Base-by-base conservation (phyloP, 768 basidiomycete species). In the Pisolithus marmoratus region DNA sequence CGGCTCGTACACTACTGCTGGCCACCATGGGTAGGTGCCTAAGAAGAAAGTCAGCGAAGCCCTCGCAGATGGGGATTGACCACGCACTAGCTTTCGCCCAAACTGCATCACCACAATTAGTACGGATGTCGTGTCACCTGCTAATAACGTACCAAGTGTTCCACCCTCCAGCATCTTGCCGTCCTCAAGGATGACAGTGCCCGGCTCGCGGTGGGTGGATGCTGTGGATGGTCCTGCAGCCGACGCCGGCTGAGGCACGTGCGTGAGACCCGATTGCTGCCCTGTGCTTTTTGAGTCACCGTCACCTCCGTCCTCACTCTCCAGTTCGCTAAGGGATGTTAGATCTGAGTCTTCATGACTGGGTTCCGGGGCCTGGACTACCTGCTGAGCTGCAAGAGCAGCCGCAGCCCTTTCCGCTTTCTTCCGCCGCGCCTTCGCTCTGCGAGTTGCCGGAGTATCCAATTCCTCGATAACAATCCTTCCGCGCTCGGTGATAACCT, bases 11-110 rank as follows among this genome's bases (percentile, higher is more conserved):
- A 94, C 78, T 8, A 88, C 82, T 8, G 85, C 93, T 38, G 93
- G 90, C 84, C 87, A 95, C 84, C 84, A 94, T 1, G 93, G 93
- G 59, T 75, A 94, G 0, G 83, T 78, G 34, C 72, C 90, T 90
- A n/a, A 22, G 53, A 15, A 24, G 46, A n/a, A 51, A 12, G 8
- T 61, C 49, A 67, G 50, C 6, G 27, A 15, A 29, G 5, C 22
- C 2, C 3, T 8, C 15, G 8, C 12, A 2, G 8, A 26, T 27
- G 1, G 8, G 3, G 23, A 42, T 17, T 6, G 24, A 15, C 15
- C 12, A 58, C 82, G 54, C 58, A 85, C 85, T 73, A 50, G 79
- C 72, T 75, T 92, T 93, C 0, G 87, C 90, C 91, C 92, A 94
- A 1, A 94, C 92, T 90, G 19, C 17, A 22, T 34, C 9, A 9